These are phyloP conservation scores for Ogataea nakhonphanomensis DNA, from an alignment of 805 yeast species.

Conservation along the genomic window DNA sequence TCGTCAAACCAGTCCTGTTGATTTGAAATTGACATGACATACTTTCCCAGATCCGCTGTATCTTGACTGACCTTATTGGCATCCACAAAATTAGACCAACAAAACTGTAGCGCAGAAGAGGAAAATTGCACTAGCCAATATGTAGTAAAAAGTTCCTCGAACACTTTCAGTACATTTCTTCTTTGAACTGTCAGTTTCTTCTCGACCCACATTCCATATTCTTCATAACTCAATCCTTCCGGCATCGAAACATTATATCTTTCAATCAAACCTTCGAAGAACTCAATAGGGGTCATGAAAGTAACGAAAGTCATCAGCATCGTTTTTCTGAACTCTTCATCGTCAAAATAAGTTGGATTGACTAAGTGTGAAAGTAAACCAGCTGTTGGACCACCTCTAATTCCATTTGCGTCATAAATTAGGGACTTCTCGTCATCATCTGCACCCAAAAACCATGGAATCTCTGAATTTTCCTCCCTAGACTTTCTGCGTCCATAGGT, in stretches of 20 bases:
- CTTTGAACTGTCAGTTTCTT: constrained; percentile 68
- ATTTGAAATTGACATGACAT: constrained; percentile 19
- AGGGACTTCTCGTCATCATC: constrained; percentile 50
- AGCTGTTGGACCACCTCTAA: constrained; percentile 79
- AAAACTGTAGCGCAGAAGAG: constrained; percentile 38
- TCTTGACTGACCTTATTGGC: constrained; percentile 14
- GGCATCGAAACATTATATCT: constrained; percentile 77
- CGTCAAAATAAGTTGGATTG: constrained; percentile 60
- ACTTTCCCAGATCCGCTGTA: constrained; percentile 20
- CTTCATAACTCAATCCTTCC: constrained; percentile 80
- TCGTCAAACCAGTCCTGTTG: constrained; percentile 27
- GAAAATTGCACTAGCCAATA: constrained; percentile 68
- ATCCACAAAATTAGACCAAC: constrained; percentile 26
- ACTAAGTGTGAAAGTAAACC: constrained; percentile 81
- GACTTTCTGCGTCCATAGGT: constrained; percentile 37
- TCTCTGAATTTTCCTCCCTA: constrained; percentile 37
- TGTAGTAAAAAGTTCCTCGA: constrained; percentile 62
- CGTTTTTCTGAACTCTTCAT: constrained; percentile 58
- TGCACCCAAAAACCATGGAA: constrained; percentile 71
- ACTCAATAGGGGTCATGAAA: constrained; percentile 62
- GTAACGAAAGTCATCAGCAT: constrained; percentile 74
- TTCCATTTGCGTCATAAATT: constrained; percentile 65
- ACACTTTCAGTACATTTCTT: constrained; percentile 57
- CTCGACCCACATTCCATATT: constrained; percentile 72
- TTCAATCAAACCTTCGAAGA: constrained; percentile 55